Evolutionary conservation across 2,329 filamentous ascomycete genomes (phyloP), one percentile per base, ranked within the genome.

Genomic region (Pseudopyricularia cyperi): DNA sequence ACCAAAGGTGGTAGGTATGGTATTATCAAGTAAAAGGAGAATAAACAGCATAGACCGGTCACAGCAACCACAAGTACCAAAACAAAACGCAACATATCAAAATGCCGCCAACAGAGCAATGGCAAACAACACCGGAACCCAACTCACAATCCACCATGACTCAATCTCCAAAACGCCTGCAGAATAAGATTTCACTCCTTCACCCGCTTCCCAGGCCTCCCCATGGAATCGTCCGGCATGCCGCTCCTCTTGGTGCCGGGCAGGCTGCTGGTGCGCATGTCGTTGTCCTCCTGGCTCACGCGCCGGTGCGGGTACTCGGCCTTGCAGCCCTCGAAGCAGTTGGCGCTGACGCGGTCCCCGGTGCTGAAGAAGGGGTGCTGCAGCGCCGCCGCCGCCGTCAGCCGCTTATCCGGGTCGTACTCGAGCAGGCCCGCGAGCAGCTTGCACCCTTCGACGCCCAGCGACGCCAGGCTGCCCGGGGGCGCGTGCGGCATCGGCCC

Each of bases 261-360:
- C 34, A 96, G 67, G 65, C 89, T 95, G 44, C 84, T 83, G 0
- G 87, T 90, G n/a, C 88, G 76, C 53, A 97, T 96, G 66, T 97
- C 93, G 60, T 95, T 95, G 64, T 96, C 89, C 62, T 98, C 93
- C 60, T 94, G 85, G 60, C 86, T 95, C 39, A 98, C 90, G 48
- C 91, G 80, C 7, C 93, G 78, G 62, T 89, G 83, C 0, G 93
- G 93, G 65, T 98, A 98, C 61, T 93, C 88, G 56, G 82, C 82
- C 67, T 89, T 88, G 51, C 89, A 76, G 0, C 90, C 89, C 61
- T 95, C 89, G 59, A 98, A 98, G 63, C 89, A 96, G 63, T 95
- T 93, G 37, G 81, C 76, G 39, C 78, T 85, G 17, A 93, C 79
- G 55, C 81, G 80, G 22, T 86, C 83, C 2, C 83, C 83, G 60